phyloP scores from a whole-genome alignment of 2,329 filamentous ascomycete species.

The Pseudogymnoascus sp. region DNA sequence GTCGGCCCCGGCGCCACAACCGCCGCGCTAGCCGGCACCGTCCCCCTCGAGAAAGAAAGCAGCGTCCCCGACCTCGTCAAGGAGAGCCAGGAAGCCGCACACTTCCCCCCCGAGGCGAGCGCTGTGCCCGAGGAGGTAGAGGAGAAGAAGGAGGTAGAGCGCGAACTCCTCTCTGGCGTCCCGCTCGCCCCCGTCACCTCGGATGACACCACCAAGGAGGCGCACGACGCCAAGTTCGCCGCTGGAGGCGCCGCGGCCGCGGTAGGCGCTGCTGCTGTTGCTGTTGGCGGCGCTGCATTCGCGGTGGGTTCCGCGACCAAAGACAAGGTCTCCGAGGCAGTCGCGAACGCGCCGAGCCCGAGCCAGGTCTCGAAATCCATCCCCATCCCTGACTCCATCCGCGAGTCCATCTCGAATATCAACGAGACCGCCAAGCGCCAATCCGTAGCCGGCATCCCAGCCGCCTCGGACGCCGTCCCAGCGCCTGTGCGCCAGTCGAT shows the following conservation, averaged over 20 bases:
- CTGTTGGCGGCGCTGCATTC: constrained; percentile 35
- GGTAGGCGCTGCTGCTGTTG: constrained; percentile 34
- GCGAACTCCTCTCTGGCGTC: constrained; percentile 61
- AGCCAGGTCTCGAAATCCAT: constrained; percentile 25
- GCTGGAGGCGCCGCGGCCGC: constrained; percentile 39
- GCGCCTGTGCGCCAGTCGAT: constrained; percentile 50
- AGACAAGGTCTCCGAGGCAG: constrained; percentile 24
- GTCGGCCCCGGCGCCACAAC: constrained; percentile 38
- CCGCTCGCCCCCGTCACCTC: constrained; percentile 49
- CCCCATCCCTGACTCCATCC: constrained; percentile 45
- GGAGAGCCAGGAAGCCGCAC: constrained; percentile 61
- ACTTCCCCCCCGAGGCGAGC: constrained; percentile 58
- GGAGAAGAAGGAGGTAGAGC: constrained; percentile 63
- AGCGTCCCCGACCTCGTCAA: constrained; percentile 56
- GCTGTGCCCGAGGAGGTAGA: constrained; percentile 54
- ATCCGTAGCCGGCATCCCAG: constrained; percentile 17
- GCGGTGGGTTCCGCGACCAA: constrained; percentile 31
- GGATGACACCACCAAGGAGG: constrained; percentile 44
- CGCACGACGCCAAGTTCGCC: constrained; percentile 14
- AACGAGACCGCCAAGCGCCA: constrained; percentile 35
- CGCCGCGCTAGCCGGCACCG: constrained; percentile 33
- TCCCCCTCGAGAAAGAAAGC: constrained; percentile 33
- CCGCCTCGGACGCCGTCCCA: constrained; percentile 39
- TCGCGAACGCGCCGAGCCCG: constrained; percentile 10
- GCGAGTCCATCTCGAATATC: constrained; percentile 42